Percentiles rank a stretch among this genome's conserved stretches.
phyloP scores from a whole-genome alignment of 192 early-diverging fungal genomes.

The Coemansia sp. region DNA sequence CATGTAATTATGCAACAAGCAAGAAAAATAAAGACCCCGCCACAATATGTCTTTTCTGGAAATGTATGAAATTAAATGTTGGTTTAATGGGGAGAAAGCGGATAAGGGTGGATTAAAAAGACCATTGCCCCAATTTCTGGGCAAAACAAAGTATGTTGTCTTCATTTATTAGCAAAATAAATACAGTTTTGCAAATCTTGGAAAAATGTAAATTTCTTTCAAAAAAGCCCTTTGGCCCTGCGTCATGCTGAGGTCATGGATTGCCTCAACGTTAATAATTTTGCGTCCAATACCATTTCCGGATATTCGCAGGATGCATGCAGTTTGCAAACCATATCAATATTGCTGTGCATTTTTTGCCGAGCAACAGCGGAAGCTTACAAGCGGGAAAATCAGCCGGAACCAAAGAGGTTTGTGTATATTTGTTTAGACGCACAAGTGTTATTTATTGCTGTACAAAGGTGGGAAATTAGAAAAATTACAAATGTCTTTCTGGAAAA shows the following conservation, averaged over 20 bases:
- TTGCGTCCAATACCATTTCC: slow-evolving; percentile 2
- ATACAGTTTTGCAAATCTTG: neutral
- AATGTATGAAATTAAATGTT: neutral
- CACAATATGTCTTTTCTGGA: neutral
- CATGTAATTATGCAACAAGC: neutral
- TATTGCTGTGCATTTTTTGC: neutral
- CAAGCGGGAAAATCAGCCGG: slow-evolving; percentile 3
- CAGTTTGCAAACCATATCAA: neutral
- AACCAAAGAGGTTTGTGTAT: neutral
- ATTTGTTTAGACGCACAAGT: neutral
- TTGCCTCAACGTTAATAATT: slow-evolving; percentile 1
- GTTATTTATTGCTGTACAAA: neutral
- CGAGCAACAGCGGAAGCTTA: neutral
- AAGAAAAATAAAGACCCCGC: neutral
- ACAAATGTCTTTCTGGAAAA: slow-evolving; percentile 1
- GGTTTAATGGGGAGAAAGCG: neutral
- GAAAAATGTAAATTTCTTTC: slow-evolving; percentile 3
- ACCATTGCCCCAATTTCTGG: neutral
- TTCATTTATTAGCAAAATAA: no score
- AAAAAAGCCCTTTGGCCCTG: neutral
- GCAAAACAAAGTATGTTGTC: no score
- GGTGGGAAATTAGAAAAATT: slow-evolving; percentile 2
- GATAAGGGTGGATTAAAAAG: neutral
- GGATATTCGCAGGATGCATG: neutral
- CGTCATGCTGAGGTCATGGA: slow-evolving; percentile 4